Percentiles rank a stretch among this genome's conserved stretches.
phyloP scores from a whole-genome alignment of 768 basidiomycete species.

The Leucosporidium yakuticum region DNA sequence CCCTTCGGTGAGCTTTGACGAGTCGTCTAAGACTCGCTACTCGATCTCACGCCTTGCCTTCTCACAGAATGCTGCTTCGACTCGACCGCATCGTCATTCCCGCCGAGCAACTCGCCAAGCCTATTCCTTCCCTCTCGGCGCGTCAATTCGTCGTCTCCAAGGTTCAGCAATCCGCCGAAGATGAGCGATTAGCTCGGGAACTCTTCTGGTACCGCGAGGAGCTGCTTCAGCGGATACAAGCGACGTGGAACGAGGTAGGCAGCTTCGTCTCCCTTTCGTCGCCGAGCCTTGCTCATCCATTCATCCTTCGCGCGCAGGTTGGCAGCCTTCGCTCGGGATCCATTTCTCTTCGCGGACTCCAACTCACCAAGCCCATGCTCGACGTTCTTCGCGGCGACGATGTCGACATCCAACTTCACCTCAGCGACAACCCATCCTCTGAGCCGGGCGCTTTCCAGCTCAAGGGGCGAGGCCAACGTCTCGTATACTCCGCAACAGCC shows the following conservation, averaged over 20 bases:
- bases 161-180: slow-evolving; percentile 51
- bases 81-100: slow-evolving; percentile 64
- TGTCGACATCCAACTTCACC: slow-evolving; percentile 55
- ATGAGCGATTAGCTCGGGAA: slow-evolving; percentile 64
- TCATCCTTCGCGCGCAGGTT: slow-evolving; percentile 50
- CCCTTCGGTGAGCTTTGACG: slow-evolving; percentile 56
- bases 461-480: slow-evolving; percentile 42
- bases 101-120: slow-evolving; percentile 53
- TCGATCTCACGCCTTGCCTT: no score
- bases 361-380: slow-evolving; percentile 72
- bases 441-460: slow-evolving; percentile 23
- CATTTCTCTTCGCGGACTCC: slow-evolving; percentile 68
- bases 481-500: slow-evolving; percentile 50
- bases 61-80: slow-evolving; percentile 36
- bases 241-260: slow-evolving; percentile 79
- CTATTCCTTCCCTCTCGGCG: slow-evolving; percentile 78
- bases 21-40: neutral
- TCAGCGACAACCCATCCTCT: slow-evolving; percentile 45
- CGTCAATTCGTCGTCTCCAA: slow-evolving; percentile 86
- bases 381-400: slow-evolving; percentile 66
- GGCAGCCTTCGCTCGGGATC: slow-evolving; percentile 70
- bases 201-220: slow-evolving; percentile 96
- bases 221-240: slow-evolving; percentile 62
- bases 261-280: neutral
- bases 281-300: neutral